These are phyloP conservation scores for Cercospora zeae-maydis DNA, from an alignment of 2,329 filamentous ascomycete genomes.

Conservation along the genomic window DNA sequence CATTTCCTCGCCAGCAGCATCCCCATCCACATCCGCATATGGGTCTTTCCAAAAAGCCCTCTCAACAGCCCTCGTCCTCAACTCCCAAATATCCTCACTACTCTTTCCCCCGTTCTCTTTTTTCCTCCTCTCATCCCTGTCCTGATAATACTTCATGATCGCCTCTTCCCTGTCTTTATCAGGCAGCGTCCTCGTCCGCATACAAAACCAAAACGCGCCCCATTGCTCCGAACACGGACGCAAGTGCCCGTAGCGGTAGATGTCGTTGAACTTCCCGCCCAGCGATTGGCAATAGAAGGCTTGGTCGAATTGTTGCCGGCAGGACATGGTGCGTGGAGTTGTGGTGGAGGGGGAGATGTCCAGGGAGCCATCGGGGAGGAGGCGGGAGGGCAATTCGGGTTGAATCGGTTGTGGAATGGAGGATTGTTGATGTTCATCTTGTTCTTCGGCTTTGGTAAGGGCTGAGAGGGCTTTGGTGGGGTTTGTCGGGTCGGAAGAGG, in stretches of 20 bases:
- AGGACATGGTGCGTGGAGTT: conserved; percentile 80
- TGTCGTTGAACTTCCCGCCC: conserved; percentile 83
- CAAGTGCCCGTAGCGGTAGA: conserved; percentile 81
- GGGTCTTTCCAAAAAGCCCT: conserved; percentile 43
- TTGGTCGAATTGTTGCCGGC: conserved; percentile 82
- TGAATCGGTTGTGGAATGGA: conserved; percentile 14
- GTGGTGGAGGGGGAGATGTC: conserved; percentile 57
- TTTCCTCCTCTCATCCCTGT: conserved; percentile 13
- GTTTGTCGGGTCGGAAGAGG: conserved; percentile 24
- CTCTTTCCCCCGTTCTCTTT: conserved; percentile 60
- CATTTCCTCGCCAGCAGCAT: conserved; percentile 2
- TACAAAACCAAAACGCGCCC: conserved; percentile 97
- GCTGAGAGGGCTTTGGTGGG: conserved; percentile 16
- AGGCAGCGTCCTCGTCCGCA: conserved; percentile 68
- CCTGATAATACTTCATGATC: conserved; percentile 52
- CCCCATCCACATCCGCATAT: conserved; percentile 28
- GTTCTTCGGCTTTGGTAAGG: conserved; percentile 24
- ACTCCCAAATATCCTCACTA: conserved; percentile 88
- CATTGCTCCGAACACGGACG: conserved; percentile 78
- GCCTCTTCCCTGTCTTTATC: conserved; percentile 56
- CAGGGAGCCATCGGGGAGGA: conserved; percentile 30
- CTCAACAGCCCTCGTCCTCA: conserved; percentile 60
- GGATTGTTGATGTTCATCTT: background rate
- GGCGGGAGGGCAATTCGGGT: conserved; percentile 21
- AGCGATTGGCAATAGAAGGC: conserved; percentile 93